Percentiles rank a stretch among this genome's conserved stretches.
These are phyloP conservation scores for Phaeolepiota aurea DNA, from an alignment of 768 basidiomycete species.

Conservation along the genomic window DNA sequence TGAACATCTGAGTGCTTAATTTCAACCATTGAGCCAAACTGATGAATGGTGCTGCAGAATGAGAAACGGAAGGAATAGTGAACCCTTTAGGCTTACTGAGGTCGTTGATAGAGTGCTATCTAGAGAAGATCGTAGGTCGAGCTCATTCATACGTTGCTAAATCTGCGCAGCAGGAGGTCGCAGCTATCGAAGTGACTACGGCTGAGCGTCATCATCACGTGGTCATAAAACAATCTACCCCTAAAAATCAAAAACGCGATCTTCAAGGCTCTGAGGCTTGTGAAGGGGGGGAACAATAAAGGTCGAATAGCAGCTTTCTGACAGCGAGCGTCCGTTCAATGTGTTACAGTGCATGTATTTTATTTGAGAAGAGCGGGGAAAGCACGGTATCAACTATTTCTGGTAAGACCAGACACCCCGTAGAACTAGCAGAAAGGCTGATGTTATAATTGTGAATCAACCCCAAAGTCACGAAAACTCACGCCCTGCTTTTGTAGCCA, in stretches of 20 bases:
- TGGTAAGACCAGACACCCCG: slow-evolving; percentile 94
- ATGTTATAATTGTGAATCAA: background rate
- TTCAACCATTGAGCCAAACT: slow-evolving; percentile 70
- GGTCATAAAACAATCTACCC: too few species aligned
- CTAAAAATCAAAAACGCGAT: too few species aligned
- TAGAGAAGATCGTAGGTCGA: slow-evolving; percentile 12
- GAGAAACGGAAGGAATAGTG: background rate
- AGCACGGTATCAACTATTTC: too few species aligned
- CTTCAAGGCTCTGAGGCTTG: too few species aligned
- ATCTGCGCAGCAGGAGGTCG: slow-evolving; percentile 2
- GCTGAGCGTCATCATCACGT: slow-evolving; percentile 8
- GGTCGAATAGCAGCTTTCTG: too few species aligned
- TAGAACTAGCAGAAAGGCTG: slow-evolving; percentile 53
- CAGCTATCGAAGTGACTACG: background rate
- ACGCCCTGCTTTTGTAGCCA: slow-evolving; percentile 94
- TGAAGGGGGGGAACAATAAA: too few species aligned
- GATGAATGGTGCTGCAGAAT: too few species aligned
- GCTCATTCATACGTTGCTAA: slow-evolving; percentile 10
- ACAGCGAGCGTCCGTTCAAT: too few species aligned
- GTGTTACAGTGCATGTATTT: too few species aligned
- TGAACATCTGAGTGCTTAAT: slow-evolving; percentile 40
- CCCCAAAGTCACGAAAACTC: slow-evolving; percentile 28
- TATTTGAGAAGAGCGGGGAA: too few species aligned
- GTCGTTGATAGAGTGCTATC: slow-evolving; percentile 19
- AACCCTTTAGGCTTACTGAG: slow-evolving; percentile 17